Conservation (phyloP, 192 early-diverging fungal genomes). For the Pilaira anomala region DNA sequence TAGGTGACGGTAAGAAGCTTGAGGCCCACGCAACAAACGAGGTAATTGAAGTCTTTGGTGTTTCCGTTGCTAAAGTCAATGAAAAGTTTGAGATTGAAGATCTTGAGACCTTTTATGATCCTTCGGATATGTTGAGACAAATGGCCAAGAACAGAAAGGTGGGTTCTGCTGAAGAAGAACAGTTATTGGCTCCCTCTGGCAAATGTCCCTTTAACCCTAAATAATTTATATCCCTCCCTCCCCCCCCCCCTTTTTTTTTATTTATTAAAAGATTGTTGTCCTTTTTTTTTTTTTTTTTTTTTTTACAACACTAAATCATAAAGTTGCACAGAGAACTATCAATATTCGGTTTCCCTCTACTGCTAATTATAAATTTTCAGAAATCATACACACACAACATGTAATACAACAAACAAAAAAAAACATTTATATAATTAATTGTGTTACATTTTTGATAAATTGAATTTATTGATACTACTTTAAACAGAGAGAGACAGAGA, state of each 20-base stretch:
- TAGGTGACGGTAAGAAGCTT: slow-evolving; percentile 39
- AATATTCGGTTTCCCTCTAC: no score
- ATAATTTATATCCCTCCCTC: not conserved
- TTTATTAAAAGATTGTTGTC: no score
- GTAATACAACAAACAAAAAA: not conserved
- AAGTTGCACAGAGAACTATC: no score
- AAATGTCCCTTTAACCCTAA: slow-evolving; percentile 32
- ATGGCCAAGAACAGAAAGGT: slow-evolving; percentile 35
- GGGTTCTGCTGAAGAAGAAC: slow-evolving; percentile 17
- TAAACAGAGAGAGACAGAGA: not conserved
- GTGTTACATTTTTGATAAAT: not conserved
- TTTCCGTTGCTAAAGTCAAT: slow-evolving; percentile 41
- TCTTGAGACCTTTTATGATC: slow-evolving; percentile 40
- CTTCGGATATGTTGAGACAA: slow-evolving; percentile 33
- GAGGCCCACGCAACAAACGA: slow-evolving; percentile 40
- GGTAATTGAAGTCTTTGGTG: slow-evolving; percentile 34
- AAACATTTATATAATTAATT: not conserved
- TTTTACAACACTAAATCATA: no score
- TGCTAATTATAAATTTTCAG: no score
- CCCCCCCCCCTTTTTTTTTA: no score
- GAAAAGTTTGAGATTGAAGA: slow-evolving; percentile 43
- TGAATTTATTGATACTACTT: not conserved
- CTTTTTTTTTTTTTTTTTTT: no score
- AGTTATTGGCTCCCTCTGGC: slow-evolving; percentile 8
- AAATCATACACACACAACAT: no score